Evolutionary conservation across 495 filamentous ascomycete species (phyloP), one percentile per base, ranked within the genome.

Genomic region (Filosporella fistucella): DNA sequence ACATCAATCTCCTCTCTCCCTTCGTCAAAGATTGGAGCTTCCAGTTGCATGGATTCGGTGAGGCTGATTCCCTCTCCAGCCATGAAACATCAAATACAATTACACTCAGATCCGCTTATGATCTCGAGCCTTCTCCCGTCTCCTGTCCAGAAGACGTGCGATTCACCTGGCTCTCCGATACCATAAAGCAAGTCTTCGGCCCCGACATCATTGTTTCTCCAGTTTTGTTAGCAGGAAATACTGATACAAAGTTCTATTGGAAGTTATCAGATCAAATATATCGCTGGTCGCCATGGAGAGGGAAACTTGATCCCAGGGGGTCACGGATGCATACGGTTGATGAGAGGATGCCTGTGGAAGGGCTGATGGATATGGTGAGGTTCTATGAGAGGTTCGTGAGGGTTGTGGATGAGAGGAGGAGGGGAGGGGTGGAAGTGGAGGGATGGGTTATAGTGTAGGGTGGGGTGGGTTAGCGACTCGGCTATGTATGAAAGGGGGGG

Each of bases 171-270:
- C 71, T 88, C 18, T 71, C 82, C 0, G 83, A 80, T 24, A 82
- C 82, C 0, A 72, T 74, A 0, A 74, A 81, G 7, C 76, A 75
- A 2, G 60, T 85, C 3, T 85, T 85, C 33, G 75, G 74, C 12
- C 72, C 81, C 45, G 74, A 71, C 0, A 70, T 86, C 9, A 63
- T 86, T 2, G 75, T 86, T 0, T 66, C 75, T 0, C 81, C 82
- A 1, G 82, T 81, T 14, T 76, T 86, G 47, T 84, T 82, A 79
- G 2, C 21, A 44, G 41, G 41, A 13, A 88, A 87, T 48, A 88
- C 84, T 0, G 84, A 88, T 51, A 88, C 84, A 14, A 57, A 75
- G 17, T 84, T 78, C 51, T 88, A 86, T 58, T 88, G 84, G 84
- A 68, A 63, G 32, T 49, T 87, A 30, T 78, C 79, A 13, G 67